Base-by-base conservation (phyloP, 2,329 filamentous ascomycete genomes). In the Alternaria postmessia region DNA sequence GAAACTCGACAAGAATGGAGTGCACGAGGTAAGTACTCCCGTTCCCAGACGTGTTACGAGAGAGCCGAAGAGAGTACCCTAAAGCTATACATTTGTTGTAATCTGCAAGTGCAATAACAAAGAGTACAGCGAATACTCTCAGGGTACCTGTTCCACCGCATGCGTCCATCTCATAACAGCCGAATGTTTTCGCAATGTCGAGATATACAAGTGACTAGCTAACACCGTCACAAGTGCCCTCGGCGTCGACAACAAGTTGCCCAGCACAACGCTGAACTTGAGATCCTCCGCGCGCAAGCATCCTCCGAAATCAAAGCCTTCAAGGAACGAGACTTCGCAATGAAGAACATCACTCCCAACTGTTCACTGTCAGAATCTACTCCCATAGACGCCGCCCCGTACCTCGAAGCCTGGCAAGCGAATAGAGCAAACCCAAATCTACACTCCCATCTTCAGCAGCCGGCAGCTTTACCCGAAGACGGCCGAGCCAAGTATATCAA, bases 241-340 rank as follows among this genome's bases (percentile, higher is more conserved):
- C 38, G 7, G 20, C 49, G 51, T 14, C 42, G 16, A 14, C 24
- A 36, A n/a, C 41, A 58, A 24, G 22, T 12, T 18, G 9, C 16
- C 7, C n/a, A 32, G 7, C 30, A 26, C 12, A 7, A 9, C 11
- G 8, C 9, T 2, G 41, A 58, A 46, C 24, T 47, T 16, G 18
- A 53, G 11, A 16, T 11, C 24, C 48, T 30, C 24, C 49, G 34
- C 7, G 48, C 24, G 14, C 32, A 46, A 46, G 26, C 34, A 34
- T 41, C n/a, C 41, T 8, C 49, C 20, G 55, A 58, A 41, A 26
- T 54, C 7, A 26, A 32, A 20, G 34, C 49, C 8, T 5, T 58
- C 5, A 26, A 7, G 3, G 2, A 42, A 42, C 34, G 36, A 32
- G 54, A 51, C 2, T 5, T 3, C 49, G 7, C 46, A 24, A 43